These are phyloP conservation scores for Singerocomus rubriflavus DNA, from an alignment of 1,284 basidiomycete species.

Conservation along the genomic window DNA sequence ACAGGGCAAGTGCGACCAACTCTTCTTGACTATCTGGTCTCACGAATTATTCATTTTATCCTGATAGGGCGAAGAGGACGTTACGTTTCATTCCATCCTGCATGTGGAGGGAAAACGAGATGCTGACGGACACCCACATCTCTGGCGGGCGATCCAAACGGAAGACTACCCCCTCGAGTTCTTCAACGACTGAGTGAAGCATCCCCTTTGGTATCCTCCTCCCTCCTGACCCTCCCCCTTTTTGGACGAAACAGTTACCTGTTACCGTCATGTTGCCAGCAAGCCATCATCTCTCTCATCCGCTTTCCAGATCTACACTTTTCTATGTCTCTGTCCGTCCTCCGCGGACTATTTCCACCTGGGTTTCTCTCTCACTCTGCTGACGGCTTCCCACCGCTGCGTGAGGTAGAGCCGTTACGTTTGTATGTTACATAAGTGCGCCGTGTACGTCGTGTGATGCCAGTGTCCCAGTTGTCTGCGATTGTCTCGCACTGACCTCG, in stretches of 20 bases:
- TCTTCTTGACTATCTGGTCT: constrained; percentile 3
- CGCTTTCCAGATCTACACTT: constrained; percentile 3
- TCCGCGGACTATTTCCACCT: constrained; percentile 10
- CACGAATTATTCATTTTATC: constrained; percentile 12
- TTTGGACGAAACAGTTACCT: constrained; percentile 22
- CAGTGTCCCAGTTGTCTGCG: background rate
- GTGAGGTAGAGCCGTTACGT: constrained; percentile 14
- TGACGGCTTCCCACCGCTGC: constrained; percentile 10
- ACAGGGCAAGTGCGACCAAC: constrained; percentile 45
- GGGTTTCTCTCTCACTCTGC: background rate
- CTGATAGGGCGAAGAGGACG: constrained; percentile 57
- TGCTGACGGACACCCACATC: constrained; percentile 49
- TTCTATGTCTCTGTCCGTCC: constrained; percentile 1
- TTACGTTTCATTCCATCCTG: constrained; percentile 67
- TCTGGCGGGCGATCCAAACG: constrained; percentile 64
- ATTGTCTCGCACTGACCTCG: constrained; percentile 5
- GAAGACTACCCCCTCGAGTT: constrained; percentile 59
- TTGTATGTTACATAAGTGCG: constrained; percentile 1
- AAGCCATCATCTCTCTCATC: background rate
- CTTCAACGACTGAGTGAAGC: constrained; percentile 47
- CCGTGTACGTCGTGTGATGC: constrained; percentile 1
- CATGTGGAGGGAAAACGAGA: constrained; percentile 58
- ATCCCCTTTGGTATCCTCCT: background rate
- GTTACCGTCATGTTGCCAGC: constrained; percentile 15
- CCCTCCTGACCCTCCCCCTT: background rate